Base-by-base conservation (phyloP, 1,284 basidiomycete genomes). In the Rhodotorula glutinis region DNA sequence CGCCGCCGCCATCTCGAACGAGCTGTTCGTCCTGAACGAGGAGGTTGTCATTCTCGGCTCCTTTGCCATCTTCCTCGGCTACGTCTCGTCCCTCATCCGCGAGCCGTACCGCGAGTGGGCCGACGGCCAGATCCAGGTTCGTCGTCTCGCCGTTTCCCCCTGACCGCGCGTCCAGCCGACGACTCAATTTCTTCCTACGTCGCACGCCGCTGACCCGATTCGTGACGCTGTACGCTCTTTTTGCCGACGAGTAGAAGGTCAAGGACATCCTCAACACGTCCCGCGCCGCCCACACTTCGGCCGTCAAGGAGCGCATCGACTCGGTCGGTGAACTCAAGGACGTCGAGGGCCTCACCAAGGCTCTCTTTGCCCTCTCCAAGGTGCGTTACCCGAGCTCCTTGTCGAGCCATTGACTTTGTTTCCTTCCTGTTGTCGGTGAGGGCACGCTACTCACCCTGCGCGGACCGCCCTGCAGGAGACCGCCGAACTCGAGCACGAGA, bases 1-100 rank as follows among this genome's bases (percentile, higher is more conserved):
- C 69, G 95, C 94, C 38, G 87, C 92, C 27, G 94, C 93, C 78
- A 94, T 98, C 82, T 96, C 92, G 49, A 90, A 93, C 80, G 95
- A 98, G 82, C 87, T 98, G 65, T 98, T 97, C 80, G 95, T 98
- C 68, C 86, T 95, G 77, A 97, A 97, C 81, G 94, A 97, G 82
- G 93, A 96, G 83, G 88, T 89, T 44, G 86, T 94, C 68, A 79
- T 81, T 68, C 72, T 88, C 62, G 94, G 90, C 59, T 92, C 90
- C 76, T 83, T 91, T 75, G 88, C 96, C 77, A 87, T 98, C 78
- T 87, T 95, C 75, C 76, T 79, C 55, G 85, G 87, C 40, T 90
- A 89, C 80, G 85, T 98, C 76, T 92, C 86, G 76, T 88, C 88
- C 83, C 80, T 84, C 62, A 82, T 88, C 73, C 86, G 87, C 70